Percentiles rank a stretch among this genome's conserved stretches.
These are phyloP conservation scores for Eucalyptus polybractea DNA, from an alignment of 345 rosid genomes.

Conservation along the genomic window DNA sequence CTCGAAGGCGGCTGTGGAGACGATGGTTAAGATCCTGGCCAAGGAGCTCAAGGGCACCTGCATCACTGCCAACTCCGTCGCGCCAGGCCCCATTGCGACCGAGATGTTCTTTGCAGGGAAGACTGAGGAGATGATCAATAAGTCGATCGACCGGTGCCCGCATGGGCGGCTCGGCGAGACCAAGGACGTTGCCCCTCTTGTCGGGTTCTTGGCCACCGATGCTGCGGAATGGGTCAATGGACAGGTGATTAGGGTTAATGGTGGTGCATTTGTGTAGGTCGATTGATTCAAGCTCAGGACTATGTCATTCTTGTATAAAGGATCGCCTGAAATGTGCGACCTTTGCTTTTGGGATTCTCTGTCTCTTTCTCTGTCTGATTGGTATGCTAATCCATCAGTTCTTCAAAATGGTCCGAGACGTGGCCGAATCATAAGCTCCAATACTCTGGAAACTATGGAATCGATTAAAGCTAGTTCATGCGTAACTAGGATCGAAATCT, in stretches of 20 bases:
- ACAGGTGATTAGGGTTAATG: neutral
- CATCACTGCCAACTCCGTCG: slow-evolving; percentile 1
- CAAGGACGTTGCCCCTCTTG: neutral
- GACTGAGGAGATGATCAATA: neutral
- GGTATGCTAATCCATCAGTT: neutral
- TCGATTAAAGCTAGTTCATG: neutral
- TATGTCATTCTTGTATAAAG: neutral
- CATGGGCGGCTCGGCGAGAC: slow-evolving; percentile 1
- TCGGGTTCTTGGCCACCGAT: slow-evolving; percentile 3
- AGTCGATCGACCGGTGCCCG: neutral
- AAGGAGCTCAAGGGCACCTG: slow-evolving; percentile 7
- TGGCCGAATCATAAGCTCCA: neutral
- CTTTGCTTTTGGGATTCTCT: neutral
- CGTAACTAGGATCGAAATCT: neutral
- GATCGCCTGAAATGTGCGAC: neutral
- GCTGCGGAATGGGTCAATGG: slow-evolving; percentile 5
- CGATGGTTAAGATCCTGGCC: slow-evolving; percentile 3
- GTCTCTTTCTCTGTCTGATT: neutral
- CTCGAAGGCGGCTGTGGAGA: slow-evolving; percentile 4
- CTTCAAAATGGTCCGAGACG: neutral
- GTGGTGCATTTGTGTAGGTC: neutral
- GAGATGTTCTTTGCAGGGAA: slow-evolving; percentile 3
- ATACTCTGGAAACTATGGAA: neutral
- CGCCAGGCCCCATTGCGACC: neutral
- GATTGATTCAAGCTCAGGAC: neutral